Evolutionary conservation across 768 basidiomycete species (phyloP), one percentile per base, ranked within the genome.

Genomic region (Auricularia sp.): DNA sequence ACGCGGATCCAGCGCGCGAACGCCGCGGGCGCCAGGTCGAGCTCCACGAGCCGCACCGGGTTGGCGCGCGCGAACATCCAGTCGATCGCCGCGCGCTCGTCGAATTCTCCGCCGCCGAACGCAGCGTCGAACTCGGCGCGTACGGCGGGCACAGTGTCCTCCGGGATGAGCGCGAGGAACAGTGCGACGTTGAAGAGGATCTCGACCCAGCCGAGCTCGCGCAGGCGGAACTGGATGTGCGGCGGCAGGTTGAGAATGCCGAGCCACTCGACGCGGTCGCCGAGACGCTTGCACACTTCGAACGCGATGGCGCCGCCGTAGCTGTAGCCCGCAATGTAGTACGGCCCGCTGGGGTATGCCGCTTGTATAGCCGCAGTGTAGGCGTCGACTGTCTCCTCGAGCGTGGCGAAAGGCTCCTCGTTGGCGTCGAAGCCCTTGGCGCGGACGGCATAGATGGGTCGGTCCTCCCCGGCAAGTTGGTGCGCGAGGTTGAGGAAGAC

Each of bases 291-390:
- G 23, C 74, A 75, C 7, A 80, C 72, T 68, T 80, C 78, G 61
- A 77, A 80, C 1, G 78, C 78, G 2, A 80, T 73, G 14, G 76
- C 77, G 64, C 79, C 78, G 47, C 79, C 79, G 36, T 76, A 79
- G 23, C 78, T 79, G 71, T 80, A 80, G n/a, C 79, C 79, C 3
- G 73, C 79, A n/a, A 80, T 66, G 58, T 73, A 75, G 44, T 78
- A 79, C 1, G 79, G 78, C 1, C 79, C 79, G 0, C 64, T 70
- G 6, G 77, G 73, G 42, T 77, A 74, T 1, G 68, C 69, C 8
- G 69, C 68, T 67, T 75, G 72, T 18, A 80, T 73, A 2, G 72
- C 77, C 4, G 69, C 67, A 10, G 73, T 71, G 63, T 80, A 80
- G 16, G 65, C 67, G 1, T 73, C 71, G 3, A 77, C 77, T 74